Evolutionary conservation across 2,329 filamentous ascomycete genomes (phyloP).

Genomic region (Amphichorda felina): DNA sequence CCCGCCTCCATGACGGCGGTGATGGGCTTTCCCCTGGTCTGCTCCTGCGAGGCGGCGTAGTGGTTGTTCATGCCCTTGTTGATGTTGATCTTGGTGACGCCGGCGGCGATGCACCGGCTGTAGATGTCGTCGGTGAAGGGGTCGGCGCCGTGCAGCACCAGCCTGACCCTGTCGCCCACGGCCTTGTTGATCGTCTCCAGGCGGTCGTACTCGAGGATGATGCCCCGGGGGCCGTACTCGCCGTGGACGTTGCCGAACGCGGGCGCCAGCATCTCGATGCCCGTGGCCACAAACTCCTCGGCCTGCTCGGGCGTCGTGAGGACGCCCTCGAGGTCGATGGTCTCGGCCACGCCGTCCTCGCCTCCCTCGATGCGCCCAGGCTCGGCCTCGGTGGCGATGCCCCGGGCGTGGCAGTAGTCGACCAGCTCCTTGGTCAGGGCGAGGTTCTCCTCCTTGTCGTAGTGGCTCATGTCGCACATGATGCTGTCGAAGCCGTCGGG

Average conservation of each 20-base stretch:
- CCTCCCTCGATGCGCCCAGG: slow-evolving; percentile 48
- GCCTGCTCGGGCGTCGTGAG: slow-evolving; percentile 59
- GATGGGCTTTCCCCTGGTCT: slow-evolving; percentile 9
- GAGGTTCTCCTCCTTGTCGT: slow-evolving; percentile 61
- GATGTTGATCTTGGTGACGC: slow-evolving; percentile 37
- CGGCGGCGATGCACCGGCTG: slow-evolving; percentile 27
- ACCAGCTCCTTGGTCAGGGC: slow-evolving; percentile 9
- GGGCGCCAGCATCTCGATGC: slow-evolving; percentile 62
- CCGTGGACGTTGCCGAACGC: slow-evolving; percentile 69
- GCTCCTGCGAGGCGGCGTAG: slow-evolving; percentile 5
- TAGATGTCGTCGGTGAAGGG: slow-evolving; percentile 34
- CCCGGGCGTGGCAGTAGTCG: slow-evolving; percentile 4
- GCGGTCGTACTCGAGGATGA: slow-evolving; percentile 11
- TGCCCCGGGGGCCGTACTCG: slow-evolving; percentile 20
- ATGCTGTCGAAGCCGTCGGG: slow-evolving; percentile 51
- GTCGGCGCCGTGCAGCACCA: slow-evolving; percentile 36
- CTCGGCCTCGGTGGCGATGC: slow-evolving; percentile 6
- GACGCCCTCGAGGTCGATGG: slow-evolving; percentile 28
- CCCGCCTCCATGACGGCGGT: slow-evolving; percentile 12
- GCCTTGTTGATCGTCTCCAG: slow-evolving; percentile 20
- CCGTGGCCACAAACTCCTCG: slow-evolving; percentile 55
- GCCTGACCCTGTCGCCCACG: slow-evolving; percentile 30
- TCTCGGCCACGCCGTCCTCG: slow-evolving; percentile 61
- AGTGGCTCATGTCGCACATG: slow-evolving; percentile 70
- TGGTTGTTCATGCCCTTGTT: slow-evolving; percentile 29